Evolutionary conservation across 495 filamentous ascomycete species (phyloP), one percentile per base, ranked within the genome.

Genomic region (Chaetomium tenue): DNA sequence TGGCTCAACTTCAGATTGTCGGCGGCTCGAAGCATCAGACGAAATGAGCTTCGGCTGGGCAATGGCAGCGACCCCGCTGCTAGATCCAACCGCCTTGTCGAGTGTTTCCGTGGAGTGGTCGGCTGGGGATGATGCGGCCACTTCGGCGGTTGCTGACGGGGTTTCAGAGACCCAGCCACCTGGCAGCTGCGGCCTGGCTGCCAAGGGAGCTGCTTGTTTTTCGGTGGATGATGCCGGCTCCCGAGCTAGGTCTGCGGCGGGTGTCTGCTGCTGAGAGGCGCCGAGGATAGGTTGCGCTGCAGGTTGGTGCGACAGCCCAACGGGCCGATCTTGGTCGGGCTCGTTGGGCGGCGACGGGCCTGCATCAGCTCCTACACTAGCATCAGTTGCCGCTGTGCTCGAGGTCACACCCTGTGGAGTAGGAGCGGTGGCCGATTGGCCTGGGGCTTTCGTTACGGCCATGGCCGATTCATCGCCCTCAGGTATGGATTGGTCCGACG

Each of bases 111-210:
- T 59, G 55, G 61, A 18, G 51, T 58, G 46, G 12, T 42, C 61
- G 42, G 50, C 48, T 3, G 22, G 70, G 48, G 69, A 42, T 40
- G 76, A 62, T 16, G 70, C 68, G 40, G 60, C 53, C 3, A 30
- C 42, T 26, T 76, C 73, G 5, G 69, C 68, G 26, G 72, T 70
- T 16, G 66, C 69, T 50, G 75, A 76, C 8, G 79, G 78, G 30
- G 81, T 82, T 69, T 82, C 88, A 18, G 86, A 83, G 39, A 85
- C 83, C 88, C 87, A 89, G 55, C 79, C 82, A 12, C 87, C 88
- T 20, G 88, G 88, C 39, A 90, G 71, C 40, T 79, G 79, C 33
- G 88, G 88, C 55, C 87, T 77, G 39, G n/a, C 22, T 39, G 57
- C 40, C 5, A 13, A 25, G 40, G 57, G 3, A 28, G 48, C 40